These are phyloP conservation scores for Jatropha podagrica DNA, from an alignment of 441 rosid species.

Conservation along the genomic window DNA sequence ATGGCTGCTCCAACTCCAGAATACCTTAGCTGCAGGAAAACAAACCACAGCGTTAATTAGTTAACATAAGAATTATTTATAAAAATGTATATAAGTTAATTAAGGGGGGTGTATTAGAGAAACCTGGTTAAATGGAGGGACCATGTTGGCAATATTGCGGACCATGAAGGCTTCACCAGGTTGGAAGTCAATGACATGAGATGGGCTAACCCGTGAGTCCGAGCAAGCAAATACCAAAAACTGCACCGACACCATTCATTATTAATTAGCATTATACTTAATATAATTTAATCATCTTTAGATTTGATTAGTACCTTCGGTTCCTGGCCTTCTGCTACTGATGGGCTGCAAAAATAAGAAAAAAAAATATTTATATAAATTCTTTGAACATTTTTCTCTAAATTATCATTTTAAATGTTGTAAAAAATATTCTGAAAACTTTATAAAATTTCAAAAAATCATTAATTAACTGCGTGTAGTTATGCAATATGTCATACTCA, in stretches of 20 bases:
- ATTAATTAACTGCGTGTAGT: background rate
- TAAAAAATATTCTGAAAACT: no score
- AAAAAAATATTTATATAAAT: background rate
- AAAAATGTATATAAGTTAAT: background rate
- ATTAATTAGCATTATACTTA: background rate
- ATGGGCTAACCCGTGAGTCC: conserved; percentile 84
- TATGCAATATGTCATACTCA: conserved; percentile 32
- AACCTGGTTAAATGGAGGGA: conserved; percentile 77
- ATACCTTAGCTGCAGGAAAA: conserved; percentile 38
- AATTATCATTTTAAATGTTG: no score
- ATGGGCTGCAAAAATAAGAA: conserved; percentile 37
- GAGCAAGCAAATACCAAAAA: conserved; percentile 92
- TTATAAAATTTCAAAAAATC: background rate
- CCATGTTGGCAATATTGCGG: conserved; percentile 83
- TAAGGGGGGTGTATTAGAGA: background rate
- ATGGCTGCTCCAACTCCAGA: conserved; percentile 57
- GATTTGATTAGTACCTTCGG: conserved; percentile 51
- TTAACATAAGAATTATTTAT: background rate
- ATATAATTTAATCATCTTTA: background rate
- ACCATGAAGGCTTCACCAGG: conserved; percentile 86
- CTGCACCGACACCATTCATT: conserved; percentile 33
- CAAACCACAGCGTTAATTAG: background rate
- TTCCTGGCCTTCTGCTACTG: conserved; percentile 56
- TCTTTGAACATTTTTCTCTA: background rate
- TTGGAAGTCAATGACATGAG: conserved; percentile 65